Evolutionary conservation across 495 filamentous ascomycete species (phyloP).

Genomic region (Patellaria atrata): DNA sequence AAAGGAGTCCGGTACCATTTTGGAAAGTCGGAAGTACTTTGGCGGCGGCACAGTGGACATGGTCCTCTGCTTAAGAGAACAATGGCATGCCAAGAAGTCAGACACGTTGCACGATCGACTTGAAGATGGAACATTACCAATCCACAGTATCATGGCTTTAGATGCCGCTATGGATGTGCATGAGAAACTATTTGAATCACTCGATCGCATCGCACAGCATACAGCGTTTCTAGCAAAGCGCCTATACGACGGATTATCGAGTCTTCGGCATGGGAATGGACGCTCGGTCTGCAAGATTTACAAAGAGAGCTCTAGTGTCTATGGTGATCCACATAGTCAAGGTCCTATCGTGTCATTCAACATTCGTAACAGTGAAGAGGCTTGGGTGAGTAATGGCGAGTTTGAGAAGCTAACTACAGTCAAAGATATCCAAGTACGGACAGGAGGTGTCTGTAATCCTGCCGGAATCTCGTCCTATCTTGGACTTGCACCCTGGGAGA

Average conservation of each 20-base stretch:
- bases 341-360: constrained; percentile 83
- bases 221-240: constrained; percentile 47
- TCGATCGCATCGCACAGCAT: constrained; percentile 60
- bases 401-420: constrained; percentile 71
- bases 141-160: constrained; percentile 77
- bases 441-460: constrained; percentile 82
- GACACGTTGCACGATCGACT: constrained; percentile 62
- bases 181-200: constrained; percentile 50
- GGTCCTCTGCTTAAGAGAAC: constrained; percentile 44
- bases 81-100: constrained; percentile 62
- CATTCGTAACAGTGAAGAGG: constrained; percentile 45
- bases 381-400: constrained; percentile 68
- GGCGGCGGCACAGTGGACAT: constrained; percentile 94
- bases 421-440: constrained; percentile 66
- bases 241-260: constrained; percentile 43
- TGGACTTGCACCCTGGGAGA: constrained; percentile 57
- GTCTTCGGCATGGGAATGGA: constrained; percentile 54
- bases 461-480: constrained; percentile 63
- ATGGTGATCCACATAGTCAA: constrained; percentile 35
- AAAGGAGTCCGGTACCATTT: constrained; percentile 47
- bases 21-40: constrained; percentile 62
- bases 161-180: constrained; percentile 59
- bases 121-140: constrained; percentile 81
- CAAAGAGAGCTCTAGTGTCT: constrained; percentile 27
- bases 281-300: constrained; percentile 52